Evolutionary conservation across 2,329 filamentous ascomycete genomes (phyloP).

Genomic region (Ophiostoma himal-ulmi): DNA sequence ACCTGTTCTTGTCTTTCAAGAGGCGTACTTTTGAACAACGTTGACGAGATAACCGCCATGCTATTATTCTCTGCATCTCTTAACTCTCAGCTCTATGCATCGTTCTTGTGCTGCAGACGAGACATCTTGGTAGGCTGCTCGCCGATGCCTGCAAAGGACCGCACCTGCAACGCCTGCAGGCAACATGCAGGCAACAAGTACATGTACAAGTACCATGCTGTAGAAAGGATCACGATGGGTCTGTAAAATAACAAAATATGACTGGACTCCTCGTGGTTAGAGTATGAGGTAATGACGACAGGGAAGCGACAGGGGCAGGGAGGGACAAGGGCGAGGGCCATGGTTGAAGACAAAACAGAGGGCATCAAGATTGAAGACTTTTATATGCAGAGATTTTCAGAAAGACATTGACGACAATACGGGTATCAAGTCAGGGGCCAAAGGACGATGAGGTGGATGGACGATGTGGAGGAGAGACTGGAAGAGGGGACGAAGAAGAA

Average conservation of each 20-base stretch:
- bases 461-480: not conserved
- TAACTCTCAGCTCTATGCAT: not conserved
- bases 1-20: not conserved
- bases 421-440: not conserved
- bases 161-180: not conserved
- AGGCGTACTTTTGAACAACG: not conserved
- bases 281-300: constrained; percentile 1
- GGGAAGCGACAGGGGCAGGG: not conserved
- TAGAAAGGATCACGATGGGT: not conserved
- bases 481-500: not conserved
- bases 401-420: not conserved
- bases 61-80: not conserved
- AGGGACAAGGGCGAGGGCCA: not conserved
- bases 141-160: not conserved
- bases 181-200: not conserved
- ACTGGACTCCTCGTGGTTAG: not conserved
- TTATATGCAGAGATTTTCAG: not conserved
- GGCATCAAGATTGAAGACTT: not conserved
- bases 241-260: not conserved
- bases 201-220: not conserved
- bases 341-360: too few species aligned
- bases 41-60: constrained; percentile 5
- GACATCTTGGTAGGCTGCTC: not conserved
- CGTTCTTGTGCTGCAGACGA: not conserved
- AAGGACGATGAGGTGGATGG: not conserved